A percentile compares a stretch with the other conserved stretches of the same genome.
Conservation (phyloP, 345 rosid genomes). For the Moringa oleifera region DNA sequence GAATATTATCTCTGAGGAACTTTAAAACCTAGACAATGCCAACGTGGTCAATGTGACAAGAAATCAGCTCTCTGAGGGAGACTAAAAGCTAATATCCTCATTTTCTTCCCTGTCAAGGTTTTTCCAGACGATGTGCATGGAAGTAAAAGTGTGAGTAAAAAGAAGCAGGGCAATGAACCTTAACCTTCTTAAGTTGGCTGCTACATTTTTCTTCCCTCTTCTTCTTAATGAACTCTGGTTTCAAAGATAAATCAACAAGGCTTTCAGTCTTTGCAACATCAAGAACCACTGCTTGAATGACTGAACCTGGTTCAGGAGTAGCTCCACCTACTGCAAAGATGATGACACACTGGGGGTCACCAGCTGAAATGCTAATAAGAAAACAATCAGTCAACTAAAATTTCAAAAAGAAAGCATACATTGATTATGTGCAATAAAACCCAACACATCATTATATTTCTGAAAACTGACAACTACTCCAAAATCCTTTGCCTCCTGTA, state of each 20-base stretch:
- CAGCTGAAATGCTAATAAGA: slow-evolving; percentile 5
- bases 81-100: no score
- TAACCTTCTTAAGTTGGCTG: slow-evolving; percentile 56
- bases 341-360: slow-evolving; percentile 11
- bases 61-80: no score
- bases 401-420: slow-evolving; percentile 39
- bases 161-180: neutral
- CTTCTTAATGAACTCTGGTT: slow-evolving; percentile 54
- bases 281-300: slow-evolving; percentile 68
- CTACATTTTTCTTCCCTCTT: slow-evolving; percentile 31
- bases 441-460: slow-evolving; percentile 52
- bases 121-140: slow-evolving; percentile 3
- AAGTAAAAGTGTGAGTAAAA: slow-evolving; percentile 8
- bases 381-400: neutral
- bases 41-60: neutral
- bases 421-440: slow-evolving; percentile 77
- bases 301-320: slow-evolving; percentile 47
- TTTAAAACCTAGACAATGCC: neutral
- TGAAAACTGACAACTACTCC: slow-evolving; percentile 81
- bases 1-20: neutral
- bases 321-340: slow-evolving; percentile 58
- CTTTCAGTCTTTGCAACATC: slow-evolving; percentile 75
- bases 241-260: slow-evolving; percentile 84
- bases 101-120: no score
- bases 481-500: slow-evolving; percentile 66